Base-by-base conservation (phyloP, 225 moss, liverwort and hornwort species). In the Pseudoscleropodium purum region DNA sequence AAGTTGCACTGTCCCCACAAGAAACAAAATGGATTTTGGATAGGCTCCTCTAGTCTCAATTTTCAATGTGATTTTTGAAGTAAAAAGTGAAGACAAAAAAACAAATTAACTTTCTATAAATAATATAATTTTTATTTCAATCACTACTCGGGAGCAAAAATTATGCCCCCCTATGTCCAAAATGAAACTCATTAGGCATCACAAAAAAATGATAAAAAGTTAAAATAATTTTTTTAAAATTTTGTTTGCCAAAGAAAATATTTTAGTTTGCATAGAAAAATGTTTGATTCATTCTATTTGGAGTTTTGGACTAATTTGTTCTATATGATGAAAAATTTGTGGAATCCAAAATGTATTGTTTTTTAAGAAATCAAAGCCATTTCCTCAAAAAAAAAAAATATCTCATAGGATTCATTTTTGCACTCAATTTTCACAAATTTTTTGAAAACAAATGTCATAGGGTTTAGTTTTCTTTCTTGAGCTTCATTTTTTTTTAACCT, bases 151-250 rank as follows among this genome's bases (percentile, higher is more conserved):
- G n/a, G n/a, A n/a, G n/a, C n/a, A n/a, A n/a, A n/a, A n/a, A n/a
- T n/a, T n/a, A n/a, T 24, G 7, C 13, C 24, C n/a, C 13, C 24
- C n/a, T 24, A n/a, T 7, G 7, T 4, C 24, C 69, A 23, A n/a
- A 69, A n/a, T 0, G 0, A 6, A n/a, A 24, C 7, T n/a, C 0
- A 0, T 2, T 4, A 0, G 4, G n/a, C 13, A n/a, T 1, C 1
- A 23, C 7, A 16, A 69, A 37, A 21, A 37, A 21, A 68, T 68
- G 2, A 21, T 7, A 13, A n/a, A 39, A 39, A 70, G 23, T 4
- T 24, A 7, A 13, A 13, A 39, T n/a, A n/a, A n/a, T n/a, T n/a
- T n/a, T n/a, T n/a, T n/a, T 24, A 13, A n/a, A 37, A 67, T 11
- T 67, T 67, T 19, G 5, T 67, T 67, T 67, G 1, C 11, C 2